phyloP scores from a whole-genome alignment of 2,329 filamentous ascomycete species.

The Arthroderma sp. region DNA sequence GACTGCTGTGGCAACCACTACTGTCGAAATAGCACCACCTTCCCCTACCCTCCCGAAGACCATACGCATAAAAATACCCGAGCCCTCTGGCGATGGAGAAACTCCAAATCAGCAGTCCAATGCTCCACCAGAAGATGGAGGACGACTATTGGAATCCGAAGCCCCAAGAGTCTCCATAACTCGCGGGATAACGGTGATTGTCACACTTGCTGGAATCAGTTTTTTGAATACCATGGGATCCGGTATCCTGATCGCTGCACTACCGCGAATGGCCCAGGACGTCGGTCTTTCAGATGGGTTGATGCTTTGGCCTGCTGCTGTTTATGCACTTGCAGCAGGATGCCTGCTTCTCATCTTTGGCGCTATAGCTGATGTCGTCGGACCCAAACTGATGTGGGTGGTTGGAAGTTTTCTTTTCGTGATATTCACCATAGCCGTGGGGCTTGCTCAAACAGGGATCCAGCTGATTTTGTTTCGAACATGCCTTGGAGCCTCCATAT shows the following conservation, averaged over 20 bases:
- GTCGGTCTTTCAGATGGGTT: constrained; percentile 15
- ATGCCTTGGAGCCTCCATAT: constrained; percentile 31
- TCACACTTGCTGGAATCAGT: constrained; percentile 18
- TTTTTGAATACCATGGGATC: constrained; percentile 21
- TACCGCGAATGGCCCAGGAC: constrained; percentile 18
- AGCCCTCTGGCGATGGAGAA: too few relatives aligned
- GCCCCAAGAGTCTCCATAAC: constrained; percentile 6
- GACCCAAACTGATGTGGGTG: constrained; percentile 33
- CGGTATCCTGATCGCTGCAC: constrained; percentile 17
- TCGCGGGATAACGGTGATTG: constrained; percentile 12
- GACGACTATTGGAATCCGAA: neutral
- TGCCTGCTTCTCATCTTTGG: constrained; percentile 36
- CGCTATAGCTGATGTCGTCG: constrained; percentile 39
- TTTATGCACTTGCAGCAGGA: constrained; percentile 21
- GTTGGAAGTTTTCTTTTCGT: constrained; percentile 31
- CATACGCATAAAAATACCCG: too few relatives aligned
- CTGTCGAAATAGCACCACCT: too few relatives aligned
- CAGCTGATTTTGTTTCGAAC: constrained; percentile 36
- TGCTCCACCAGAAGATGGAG: neutral
- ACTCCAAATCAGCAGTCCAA: neutral
- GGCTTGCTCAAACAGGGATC: constrained; percentile 22
- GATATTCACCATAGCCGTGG: constrained; percentile 30
- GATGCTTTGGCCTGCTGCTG: constrained; percentile 19
- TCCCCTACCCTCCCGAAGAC: too few relatives aligned
- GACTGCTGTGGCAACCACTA: too few relatives aligned